Evolutionary conservation across 768 basidiomycete species (phyloP).

Genomic region (Hypholoma fasciculare): DNA sequence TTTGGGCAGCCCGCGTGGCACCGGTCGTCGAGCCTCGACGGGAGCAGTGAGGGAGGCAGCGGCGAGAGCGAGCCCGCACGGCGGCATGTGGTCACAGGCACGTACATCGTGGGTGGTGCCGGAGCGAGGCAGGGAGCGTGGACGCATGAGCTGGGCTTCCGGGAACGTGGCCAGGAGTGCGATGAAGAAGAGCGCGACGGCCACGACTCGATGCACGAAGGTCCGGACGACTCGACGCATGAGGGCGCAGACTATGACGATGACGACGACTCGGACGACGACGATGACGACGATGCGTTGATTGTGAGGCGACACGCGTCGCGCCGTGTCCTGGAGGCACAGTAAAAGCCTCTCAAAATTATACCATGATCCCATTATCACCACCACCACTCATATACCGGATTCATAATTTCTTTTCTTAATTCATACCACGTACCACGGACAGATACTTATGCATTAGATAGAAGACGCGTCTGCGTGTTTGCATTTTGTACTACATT

Average conservation of each 20-base stretch:
- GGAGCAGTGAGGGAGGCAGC: constrained; percentile 18
- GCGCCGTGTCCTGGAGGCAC: neutral
- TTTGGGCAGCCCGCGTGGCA: constrained; percentile 37
- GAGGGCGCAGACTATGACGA: constrained; percentile 18
- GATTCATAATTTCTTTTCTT: too few relatives aligned
- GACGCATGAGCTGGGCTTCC: neutral
- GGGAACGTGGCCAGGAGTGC: constrained; percentile 20
- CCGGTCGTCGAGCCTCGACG: constrained; percentile 49
- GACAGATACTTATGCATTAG: too few relatives aligned
- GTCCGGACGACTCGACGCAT: constrained; percentile 4
- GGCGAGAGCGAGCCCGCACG: neutral
- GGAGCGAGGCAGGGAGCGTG: neutral
- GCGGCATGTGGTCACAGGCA: neutral
- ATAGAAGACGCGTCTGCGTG: neutral
- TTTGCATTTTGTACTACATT: constrained; percentile 17
- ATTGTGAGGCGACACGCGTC: constrained; percentile 2
- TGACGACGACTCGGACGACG: constrained; percentile 5
- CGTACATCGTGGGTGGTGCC: neutral
- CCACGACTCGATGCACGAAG: constrained; percentile 12
- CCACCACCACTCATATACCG: too few relatives aligned
- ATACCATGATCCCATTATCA: too few relatives aligned
- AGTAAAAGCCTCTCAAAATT: neutral
- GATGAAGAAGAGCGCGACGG: constrained; percentile 35
- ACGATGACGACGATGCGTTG: constrained; percentile 7
- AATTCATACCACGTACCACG: neutral